These are phyloP conservation scores for Aspergillus tubingensis DNA, from an alignment of 2,329 filamentous ascomycete species.

Conservation along the genomic window DNA sequence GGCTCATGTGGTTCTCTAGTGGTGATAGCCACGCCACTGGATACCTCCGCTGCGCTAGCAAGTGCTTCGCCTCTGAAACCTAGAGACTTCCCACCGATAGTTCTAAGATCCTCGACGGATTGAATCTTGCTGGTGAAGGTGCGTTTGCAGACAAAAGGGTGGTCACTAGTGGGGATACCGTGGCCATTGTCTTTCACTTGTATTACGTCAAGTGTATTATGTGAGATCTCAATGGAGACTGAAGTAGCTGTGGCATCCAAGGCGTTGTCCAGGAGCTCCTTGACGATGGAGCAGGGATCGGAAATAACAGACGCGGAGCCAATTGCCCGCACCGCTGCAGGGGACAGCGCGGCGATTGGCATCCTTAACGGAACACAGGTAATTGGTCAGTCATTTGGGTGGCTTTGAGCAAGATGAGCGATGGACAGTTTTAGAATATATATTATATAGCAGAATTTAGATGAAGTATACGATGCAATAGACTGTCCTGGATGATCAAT, in stretches of 20 bases:
- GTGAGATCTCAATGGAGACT: slow-evolving; percentile 59
- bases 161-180: slow-evolving; percentile 60
- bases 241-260: slow-evolving; percentile 63
- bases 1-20: slow-evolving; percentile 61
- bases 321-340: slow-evolving; percentile 51
- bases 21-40: slow-evolving; percentile 53
- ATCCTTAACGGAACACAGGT: slow-evolving; percentile 31
- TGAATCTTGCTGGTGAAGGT: slow-evolving; percentile 67
- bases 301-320: slow-evolving; percentile 60
- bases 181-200: slow-evolving; percentile 66
- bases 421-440: not conserved
- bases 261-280: slow-evolving; percentile 69
- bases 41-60: slow-evolving; percentile 62
- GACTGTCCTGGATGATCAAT: not conserved
- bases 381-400: slow-evolving; percentile 1
- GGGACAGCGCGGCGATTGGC: slow-evolving; percentile 49
- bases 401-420: not conserved
- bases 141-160: slow-evolving; percentile 56
- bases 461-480: slow-evolving; percentile 4
- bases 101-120: slow-evolving; percentile 57
- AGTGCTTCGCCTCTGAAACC: slow-evolving; percentile 68
- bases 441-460: not conserved
- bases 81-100: slow-evolving; percentile 58
- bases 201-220: slow-evolving; percentile 62
- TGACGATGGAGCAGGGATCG: slow-evolving; percentile 59